Conservation (phyloP, 768 basidiomycete genomes). For the Mycena indigotica region DNA sequence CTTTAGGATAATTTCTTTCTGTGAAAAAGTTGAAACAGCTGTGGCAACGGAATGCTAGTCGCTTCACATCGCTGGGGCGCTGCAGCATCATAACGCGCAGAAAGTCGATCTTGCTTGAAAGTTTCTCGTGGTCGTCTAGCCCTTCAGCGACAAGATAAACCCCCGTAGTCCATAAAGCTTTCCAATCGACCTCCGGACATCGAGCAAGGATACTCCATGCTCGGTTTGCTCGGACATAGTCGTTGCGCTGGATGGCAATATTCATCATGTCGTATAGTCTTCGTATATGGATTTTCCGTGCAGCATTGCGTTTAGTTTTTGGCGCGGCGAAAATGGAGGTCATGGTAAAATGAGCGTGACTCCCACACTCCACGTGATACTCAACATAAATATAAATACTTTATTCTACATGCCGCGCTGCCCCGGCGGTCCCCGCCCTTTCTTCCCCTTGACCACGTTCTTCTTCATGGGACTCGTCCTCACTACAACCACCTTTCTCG, state of each 20-base stretch:
- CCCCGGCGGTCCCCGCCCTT: too few species aligned
- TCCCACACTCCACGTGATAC: too few species aligned
- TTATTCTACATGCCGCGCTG: too few species aligned
- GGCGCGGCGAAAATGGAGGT: not conserved
- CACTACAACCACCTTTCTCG: too few species aligned
- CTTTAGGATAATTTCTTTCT: slow-evolving; percentile 77
- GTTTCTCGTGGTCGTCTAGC: slow-evolving; percentile 28
- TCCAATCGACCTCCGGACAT: slow-evolving; percentile 82
- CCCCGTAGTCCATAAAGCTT: slow-evolving; percentile 68
- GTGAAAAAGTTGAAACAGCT: slow-evolving; percentile 3
- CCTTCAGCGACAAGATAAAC: slow-evolving; percentile 52
- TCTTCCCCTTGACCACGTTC: too few species aligned
- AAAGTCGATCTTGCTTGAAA: slow-evolving; percentile 53
- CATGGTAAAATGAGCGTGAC: too few species aligned
- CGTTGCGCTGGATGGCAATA: slow-evolving; percentile 66
- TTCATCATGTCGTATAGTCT: slow-evolving; percentile 77
- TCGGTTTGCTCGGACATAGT: slow-evolving; percentile 61
- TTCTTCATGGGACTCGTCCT: too few species aligned
- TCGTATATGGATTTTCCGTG: slow-evolving; percentile 63
- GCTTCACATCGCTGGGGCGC: slow-evolving; percentile 65
- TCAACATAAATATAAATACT: too few species aligned
- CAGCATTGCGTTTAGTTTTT: not conserved
- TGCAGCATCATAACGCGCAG: slow-evolving; percentile 74
- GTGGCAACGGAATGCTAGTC: too few species aligned
- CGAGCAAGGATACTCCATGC: slow-evolving; percentile 76